Evolutionary conservation across 2,329 filamentous ascomycete species (phyloP), one percentile per base, ranked within the genome.

Genomic region (Coniochaeta hoffmannii): DNA sequence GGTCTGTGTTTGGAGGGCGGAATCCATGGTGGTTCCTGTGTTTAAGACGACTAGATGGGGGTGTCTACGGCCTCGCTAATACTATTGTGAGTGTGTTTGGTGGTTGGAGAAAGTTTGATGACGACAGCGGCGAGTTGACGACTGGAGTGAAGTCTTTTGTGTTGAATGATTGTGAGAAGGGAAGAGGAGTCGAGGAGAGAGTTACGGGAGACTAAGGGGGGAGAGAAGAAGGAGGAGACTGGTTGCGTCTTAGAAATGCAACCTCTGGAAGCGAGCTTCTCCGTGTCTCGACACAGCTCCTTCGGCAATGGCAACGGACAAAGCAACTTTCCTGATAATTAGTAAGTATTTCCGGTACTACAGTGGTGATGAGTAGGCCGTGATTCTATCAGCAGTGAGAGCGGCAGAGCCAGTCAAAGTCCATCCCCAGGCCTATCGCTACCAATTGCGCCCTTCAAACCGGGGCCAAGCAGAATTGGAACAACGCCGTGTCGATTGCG

Each of bases 1-100:
- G 35, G 68, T 64, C 59, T 71, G 66, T 41, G 68, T 68, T 22
- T 58, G 60, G 53, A 65, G 62, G 62, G 66, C 60, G 57, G 71
- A 66, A 66, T 58, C 62, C 64, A 66, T 66, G 55, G 30, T 31
- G 32, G 24, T 50, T 50, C 1, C 4, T 17, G 14, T n/a, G 28
- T n/a, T 35, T 35, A 35, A 35, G 32, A 35, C 32, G n/a, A n/a
- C n/a, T n/a, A n/a, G n/a, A n/a, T n/a, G n/a, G n/a, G n/a, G n/a
- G n/a, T n/a, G n/a, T n/a, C n/a, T n/a, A n/a, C n/a, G n/a, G n/a
- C n/a, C n/a, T n/a, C n/a, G n/a, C n/a, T n/a, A n/a, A n/a, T n/a
- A n/a, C n/a, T n/a, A n/a, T n/a, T n/a, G n/a, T n/a, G 36, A 4
- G n/a, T 22, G 36, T 17, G 14, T 14, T 12, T 41, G 36, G 17